Conservation (phyloP, 805 yeast genomes). For the Nakazawaea wyomingensis region DNA sequence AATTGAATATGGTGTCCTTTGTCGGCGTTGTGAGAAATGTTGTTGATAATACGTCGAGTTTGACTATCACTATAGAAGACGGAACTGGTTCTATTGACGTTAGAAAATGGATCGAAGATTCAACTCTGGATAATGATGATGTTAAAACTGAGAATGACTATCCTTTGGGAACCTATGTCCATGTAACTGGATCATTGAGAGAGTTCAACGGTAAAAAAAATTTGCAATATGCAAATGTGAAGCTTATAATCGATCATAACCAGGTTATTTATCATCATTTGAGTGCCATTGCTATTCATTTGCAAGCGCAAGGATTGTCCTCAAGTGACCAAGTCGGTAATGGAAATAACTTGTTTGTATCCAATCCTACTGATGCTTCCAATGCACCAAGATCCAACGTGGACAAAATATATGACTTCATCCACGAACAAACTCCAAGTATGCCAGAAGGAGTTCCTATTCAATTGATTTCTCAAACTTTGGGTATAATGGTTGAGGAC, state of each 20-base stretch:
- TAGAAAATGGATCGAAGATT: constrained; percentile 57
- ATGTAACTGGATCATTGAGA: constrained; percentile 49
- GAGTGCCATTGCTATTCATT: constrained; percentile 54
- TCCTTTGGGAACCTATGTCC: constrained; percentile 55
- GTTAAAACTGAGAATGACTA: constrained; percentile 27
- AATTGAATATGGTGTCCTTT: constrained; percentile 57
- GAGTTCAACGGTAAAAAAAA: constrained; percentile 61
- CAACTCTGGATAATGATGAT: constrained; percentile 23
- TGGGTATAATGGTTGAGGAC: constrained; percentile 44
- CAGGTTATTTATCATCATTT: constrained; percentile 65
- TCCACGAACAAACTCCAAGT: constrained; percentile 43
- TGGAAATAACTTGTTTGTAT: constrained; percentile 34
- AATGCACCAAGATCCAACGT: constrained; percentile 30
- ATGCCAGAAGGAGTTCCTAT: constrained; percentile 79
- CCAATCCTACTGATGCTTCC: constrained; percentile 14
- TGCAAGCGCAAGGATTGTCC: constrained; percentile 48
- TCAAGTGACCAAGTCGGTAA: constrained; percentile 20
- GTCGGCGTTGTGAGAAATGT: constrained; percentile 70
- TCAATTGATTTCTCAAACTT: constrained; percentile 51
- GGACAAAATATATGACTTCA: constrained; percentile 44
- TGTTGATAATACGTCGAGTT: constrained; percentile 50
- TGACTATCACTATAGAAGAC: constrained; percentile 62
- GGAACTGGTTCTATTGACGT: constrained; percentile 69
- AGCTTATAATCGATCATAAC: constrained; percentile 56
- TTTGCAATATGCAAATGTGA: constrained; percentile 58